A percentile compares a stretch with the other conserved stretches of the same genome.
Conservation (phyloP, 2,329 filamentous ascomycete species). For the Mycosphaerelloides madeirae region DNA sequence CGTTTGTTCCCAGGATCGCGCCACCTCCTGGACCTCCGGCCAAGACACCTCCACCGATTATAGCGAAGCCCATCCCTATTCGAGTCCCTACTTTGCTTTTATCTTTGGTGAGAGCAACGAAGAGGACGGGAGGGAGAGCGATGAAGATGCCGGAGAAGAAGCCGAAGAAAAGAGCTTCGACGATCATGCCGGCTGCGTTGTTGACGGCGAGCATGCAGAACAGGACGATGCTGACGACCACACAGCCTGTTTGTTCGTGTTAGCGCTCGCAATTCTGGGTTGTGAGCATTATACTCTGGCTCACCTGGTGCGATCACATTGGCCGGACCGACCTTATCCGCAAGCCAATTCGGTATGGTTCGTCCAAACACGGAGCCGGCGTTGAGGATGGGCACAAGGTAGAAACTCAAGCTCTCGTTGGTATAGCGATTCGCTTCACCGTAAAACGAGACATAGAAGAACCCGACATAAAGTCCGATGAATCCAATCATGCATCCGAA, state of each 20-base stretch:
- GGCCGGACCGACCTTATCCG: slow-evolving; percentile 37
- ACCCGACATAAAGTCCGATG: slow-evolving; percentile 37
- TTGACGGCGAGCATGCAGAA: slow-evolving; percentile 37
- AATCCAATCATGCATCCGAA: slow-evolving; percentile 36
- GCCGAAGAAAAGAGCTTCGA: slow-evolving; percentile 36
- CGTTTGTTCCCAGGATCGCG: slow-evolving; percentile 59
- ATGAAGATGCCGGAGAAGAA: slow-evolving; percentile 44
- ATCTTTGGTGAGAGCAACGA: slow-evolving; percentile 39
- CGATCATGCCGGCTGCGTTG: slow-evolving; percentile 33
- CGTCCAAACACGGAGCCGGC: slow-evolving; percentile 40
- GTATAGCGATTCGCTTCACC: slow-evolving; percentile 30
- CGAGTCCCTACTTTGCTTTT: slow-evolving; percentile 39
- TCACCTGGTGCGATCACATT: slow-evolving; percentile 33
- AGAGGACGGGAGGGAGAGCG: slow-evolving; percentile 38
- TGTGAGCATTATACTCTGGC: slow-evolving; percentile 4
- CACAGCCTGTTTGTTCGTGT: slow-evolving; percentile 16
- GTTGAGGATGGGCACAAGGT: slow-evolving; percentile 42
- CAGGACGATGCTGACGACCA: slow-evolving; percentile 33
- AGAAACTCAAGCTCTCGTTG: slow-evolving; percentile 35
- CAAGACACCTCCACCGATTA: slow-evolving; percentile 33
- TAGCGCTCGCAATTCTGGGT: too few species aligned
- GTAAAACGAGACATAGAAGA: slow-evolving; percentile 34
- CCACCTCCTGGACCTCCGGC: slow-evolving; percentile 35
- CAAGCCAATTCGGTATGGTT: slow-evolving; percentile 35
- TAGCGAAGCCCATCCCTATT: slow-evolving; percentile 30